Evolutionary conservation across 805 yeast genomes (phyloP).

Genomic region (Sugiyamaella mastotermitis): DNA sequence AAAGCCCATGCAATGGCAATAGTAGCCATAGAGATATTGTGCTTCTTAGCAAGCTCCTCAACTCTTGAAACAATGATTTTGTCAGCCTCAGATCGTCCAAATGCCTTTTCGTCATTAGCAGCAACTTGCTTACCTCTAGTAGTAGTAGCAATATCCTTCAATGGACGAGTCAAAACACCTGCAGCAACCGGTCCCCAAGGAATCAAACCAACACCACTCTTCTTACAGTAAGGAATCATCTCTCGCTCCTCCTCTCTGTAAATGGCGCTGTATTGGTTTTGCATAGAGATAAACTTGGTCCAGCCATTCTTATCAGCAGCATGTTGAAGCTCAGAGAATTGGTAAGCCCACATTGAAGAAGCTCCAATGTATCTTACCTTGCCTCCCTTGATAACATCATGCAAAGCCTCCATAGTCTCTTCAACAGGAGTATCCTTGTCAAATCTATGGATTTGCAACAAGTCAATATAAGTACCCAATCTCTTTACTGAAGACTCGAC

Average conservation of each 20-base stretch:
- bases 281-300: slow-evolving; percentile 56
- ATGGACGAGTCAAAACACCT: slow-evolving; percentile 50
- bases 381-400: slow-evolving; percentile 46
- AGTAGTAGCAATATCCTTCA: slow-evolving; percentile 1
- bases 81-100: slow-evolving; percentile 4
- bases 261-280: slow-evolving; percentile 49
- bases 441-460: slow-evolving; percentile 51
- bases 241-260: slow-evolving; percentile 62
- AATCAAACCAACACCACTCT: slow-evolving; percentile 47
- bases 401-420: slow-evolving; percentile 52
- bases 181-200: slow-evolving; percentile 60
- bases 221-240: slow-evolving; percentile 48
- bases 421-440: slow-evolving; percentile 43
- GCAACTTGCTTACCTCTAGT: background rate
- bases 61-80: slow-evolving; percentile 40
- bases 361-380: slow-evolving; percentile 55
- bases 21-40: slow-evolving; percentile 47
- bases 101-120: background rate
- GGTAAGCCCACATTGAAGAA: slow-evolving; percentile 50
- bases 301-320: slow-evolving; percentile 52
- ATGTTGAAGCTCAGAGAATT: slow-evolving; percentile 46
- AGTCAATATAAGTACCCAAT: slow-evolving; percentile 44
- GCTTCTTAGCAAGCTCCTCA: slow-evolving; percentile 46
- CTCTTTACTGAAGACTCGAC: slow-evolving; percentile 36
- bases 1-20: slow-evolving; percentile 50